Percentiles rank a stretch among this genome's conserved stretches.
These are phyloP conservation scores for Spatholobus suberectus DNA, from an alignment of 306 rosid species.

Conservation along the genomic window DNA sequence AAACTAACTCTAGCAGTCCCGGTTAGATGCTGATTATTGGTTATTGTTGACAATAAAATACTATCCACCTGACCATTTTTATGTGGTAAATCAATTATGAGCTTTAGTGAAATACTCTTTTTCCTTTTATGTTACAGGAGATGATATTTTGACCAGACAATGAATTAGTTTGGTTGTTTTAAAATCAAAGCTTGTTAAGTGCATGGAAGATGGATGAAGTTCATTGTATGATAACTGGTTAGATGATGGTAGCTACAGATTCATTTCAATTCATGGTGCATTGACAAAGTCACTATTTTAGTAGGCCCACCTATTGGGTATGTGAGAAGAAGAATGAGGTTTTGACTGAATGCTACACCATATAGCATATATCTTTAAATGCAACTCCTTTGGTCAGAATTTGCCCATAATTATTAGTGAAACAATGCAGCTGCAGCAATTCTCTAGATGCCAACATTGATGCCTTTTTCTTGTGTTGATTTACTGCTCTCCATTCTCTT, in stretches of 20 bases:
- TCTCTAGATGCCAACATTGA: constrained; percentile 26
- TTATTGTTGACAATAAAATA: neutral
- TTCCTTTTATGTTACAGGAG: constrained; percentile 44
- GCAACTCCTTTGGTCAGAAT: constrained; percentile 35
- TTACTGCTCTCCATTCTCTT: constrained; percentile 19
- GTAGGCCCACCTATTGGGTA: neutral
- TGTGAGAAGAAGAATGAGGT: constrained; percentile 19
- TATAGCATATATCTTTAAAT: constrained; percentile 11
- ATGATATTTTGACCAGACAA: constrained; percentile 49
- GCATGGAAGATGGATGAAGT: constrained; percentile 38
- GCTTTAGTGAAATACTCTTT: too few species aligned
- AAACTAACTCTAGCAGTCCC: neutral
- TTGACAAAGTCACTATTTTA: constrained; percentile 7
- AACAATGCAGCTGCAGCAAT: constrained; percentile 3
- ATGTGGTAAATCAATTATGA: neutral
- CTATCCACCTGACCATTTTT: neutral
- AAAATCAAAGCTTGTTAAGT: constrained; percentile 49
- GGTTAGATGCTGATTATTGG: neutral
- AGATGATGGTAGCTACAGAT: constrained; percentile 46
- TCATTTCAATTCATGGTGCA: constrained; percentile 36
- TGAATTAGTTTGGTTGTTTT: constrained; percentile 41
- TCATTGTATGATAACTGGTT: constrained; percentile 33
- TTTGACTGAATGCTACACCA: constrained; percentile 23
- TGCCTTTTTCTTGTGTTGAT: constrained; percentile 6
- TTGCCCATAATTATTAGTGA: constrained; percentile 9